A percentile compares a stretch with the other conserved stretches of the same genome.
Conservation (phyloP, 768 basidiomycete genomes). For the Lactarius pseudohatsudake region DNA sequence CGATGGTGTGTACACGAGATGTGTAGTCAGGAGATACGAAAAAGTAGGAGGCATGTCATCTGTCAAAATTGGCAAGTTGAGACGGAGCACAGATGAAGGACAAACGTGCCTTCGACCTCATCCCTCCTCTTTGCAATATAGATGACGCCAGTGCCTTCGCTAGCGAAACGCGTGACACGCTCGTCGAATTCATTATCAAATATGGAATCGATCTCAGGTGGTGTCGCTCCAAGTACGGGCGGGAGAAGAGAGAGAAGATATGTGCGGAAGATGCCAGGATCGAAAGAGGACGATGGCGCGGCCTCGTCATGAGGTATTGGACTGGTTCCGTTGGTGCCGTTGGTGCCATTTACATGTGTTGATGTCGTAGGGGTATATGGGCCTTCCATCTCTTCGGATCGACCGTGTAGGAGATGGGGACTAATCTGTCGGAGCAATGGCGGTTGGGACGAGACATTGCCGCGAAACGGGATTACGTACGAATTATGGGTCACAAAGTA, state of each 20-base stretch:
- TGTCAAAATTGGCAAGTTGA: slow-evolving; percentile 34
- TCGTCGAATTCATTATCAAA: slow-evolving; percentile 77
- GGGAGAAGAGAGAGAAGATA: slow-evolving; percentile 76
- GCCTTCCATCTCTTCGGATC: slow-evolving; percentile 26
- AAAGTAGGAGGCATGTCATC: slow-evolving; percentile 67
- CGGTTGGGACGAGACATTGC: not conserved
- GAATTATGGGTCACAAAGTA: not conserved
- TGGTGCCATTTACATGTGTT: slow-evolving; percentile 26
- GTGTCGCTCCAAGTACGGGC: slow-evolving; percentile 72
- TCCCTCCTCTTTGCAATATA: slow-evolving; percentile 82
- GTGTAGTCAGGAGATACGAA: slow-evolving; percentile 64
- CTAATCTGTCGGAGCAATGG: slow-evolving; percentile 6
- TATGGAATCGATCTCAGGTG: slow-evolving; percentile 61
- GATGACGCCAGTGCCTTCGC: slow-evolving; percentile 71
- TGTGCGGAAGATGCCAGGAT: slow-evolving; percentile 63
- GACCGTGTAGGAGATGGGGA: slow-evolving; percentile 8
- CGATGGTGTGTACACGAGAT: slow-evolving; percentile 76
- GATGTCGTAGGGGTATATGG: slow-evolving; percentile 29
- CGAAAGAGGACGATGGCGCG: slow-evolving; percentile 53
- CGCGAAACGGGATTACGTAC: slow-evolving; percentile 5
- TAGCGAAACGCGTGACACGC: slow-evolving; percentile 70
- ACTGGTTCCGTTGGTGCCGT: slow-evolving; percentile 28
- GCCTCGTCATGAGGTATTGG: slow-evolving; percentile 34
- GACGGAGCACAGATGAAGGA: slow-evolving; percentile 5
- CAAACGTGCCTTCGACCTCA: slow-evolving; percentile 63